Base-by-base conservation (phyloP, 1,284 basidiomycete species). In the Irpex sp. region DNA sequence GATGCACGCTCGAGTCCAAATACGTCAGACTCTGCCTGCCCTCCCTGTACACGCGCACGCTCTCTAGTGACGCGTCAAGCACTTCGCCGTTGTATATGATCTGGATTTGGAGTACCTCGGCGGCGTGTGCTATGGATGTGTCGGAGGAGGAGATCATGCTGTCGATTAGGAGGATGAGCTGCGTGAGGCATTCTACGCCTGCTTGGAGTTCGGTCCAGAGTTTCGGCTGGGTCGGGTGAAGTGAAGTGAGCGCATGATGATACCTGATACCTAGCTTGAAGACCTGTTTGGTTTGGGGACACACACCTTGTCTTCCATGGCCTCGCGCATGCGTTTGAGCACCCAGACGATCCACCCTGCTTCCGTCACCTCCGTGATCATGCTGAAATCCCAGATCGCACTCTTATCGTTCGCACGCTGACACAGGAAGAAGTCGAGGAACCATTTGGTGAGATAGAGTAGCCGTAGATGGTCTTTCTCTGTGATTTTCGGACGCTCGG, bases 51-150 rank as follows among this genome's bases (percentile, higher is more conserved):
- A 81, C 78, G 50, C 85, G 81, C 60, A 97, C 75, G 60, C 91
- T 88, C 31, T 90, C 87, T 49, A 95, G 78, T 0, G 94, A 85
- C 21, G 95, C 86, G 70, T 97, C 95, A 56, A 98, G 85, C 15
- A 95, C 88, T 67, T 96, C 93, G 39, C 93, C 94, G 69, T 95
- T 95, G 78, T 97, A 98, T 69, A 97, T 90, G 47, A 98, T 78
- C 74, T 96, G 93, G 68, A 94, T 87, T 69, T 94, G 92, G 2
- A 98, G 79, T 11, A 89, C 79, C 62, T 87, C 86, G 43, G 94
- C 92, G 4, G 89, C 89, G 51, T 96, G 92, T 39, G 80, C 76
- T 63, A 94, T 81, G 3, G 82, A 82, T n/a, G 84, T 76, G 60
- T 88, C 88, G 46, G 68, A 66, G 39, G 53, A 68, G 21, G 69